Conservation (phyloP, 169 alveolate genomes). For the Perkinsus chesapeaki region DNA sequence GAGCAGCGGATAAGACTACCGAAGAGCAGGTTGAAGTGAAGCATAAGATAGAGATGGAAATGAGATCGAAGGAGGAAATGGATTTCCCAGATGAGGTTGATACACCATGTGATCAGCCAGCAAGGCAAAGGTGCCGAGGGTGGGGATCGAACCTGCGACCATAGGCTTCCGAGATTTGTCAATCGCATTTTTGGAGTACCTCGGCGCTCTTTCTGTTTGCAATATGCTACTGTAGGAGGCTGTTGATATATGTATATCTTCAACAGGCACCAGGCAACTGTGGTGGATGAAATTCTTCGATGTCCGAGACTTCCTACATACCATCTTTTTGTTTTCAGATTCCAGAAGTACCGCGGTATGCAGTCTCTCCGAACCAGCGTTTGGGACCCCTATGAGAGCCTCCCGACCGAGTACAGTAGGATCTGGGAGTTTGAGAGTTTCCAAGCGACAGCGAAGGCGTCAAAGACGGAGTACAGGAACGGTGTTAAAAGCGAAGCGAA, state of each 20-base stretch:
- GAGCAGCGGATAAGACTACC: neutral
- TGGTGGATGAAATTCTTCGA: too few relatives aligned
- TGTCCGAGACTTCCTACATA: too few relatives aligned
- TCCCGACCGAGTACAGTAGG: constrained; percentile 45
- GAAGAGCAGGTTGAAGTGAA: constrained; percentile 1
- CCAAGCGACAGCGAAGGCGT: constrained; percentile 11
- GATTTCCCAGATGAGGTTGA: constrained; percentile 40
- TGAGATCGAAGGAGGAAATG: constrained; percentile 25
- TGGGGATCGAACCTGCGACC: neutral
- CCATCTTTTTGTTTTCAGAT: constrained; percentile 6
- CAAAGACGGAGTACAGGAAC: neutral
- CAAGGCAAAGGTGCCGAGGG: neutral
- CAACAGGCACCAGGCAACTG: too few relatives aligned
- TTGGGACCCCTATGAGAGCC: constrained; percentile 48
- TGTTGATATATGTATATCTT: too few relatives aligned
- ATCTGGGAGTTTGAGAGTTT: constrained; percentile 35
- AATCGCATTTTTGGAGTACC: too few relatives aligned
- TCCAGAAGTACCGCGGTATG: constrained; percentile 53
- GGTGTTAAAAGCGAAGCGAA: neutral
- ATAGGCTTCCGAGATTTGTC: neutral
- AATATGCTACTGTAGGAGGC: too few relatives aligned
- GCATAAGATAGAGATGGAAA: constrained; percentile 13
- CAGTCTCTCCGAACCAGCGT: constrained; percentile 45
- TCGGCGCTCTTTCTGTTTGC: too few relatives aligned
- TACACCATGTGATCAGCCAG: constrained; percentile 15